phyloP scores from a whole-genome alignment of 495 filamentous ascomycete species.

The Xylaria palmicola region DNA sequence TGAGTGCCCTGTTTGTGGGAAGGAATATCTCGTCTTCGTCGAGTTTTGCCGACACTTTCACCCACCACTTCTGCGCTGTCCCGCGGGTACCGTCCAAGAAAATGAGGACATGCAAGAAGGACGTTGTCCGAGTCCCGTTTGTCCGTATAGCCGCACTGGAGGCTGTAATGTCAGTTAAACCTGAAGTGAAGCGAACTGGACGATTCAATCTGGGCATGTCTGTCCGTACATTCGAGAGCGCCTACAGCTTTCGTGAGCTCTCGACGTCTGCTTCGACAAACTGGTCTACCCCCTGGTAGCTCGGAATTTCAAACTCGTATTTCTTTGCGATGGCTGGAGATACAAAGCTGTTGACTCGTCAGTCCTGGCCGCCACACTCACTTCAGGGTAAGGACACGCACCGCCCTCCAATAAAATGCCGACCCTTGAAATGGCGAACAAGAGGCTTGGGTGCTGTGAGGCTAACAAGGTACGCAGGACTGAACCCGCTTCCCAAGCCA shows the following conservation, averaged over 20 bases:
- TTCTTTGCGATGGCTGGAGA: slow-evolving; percentile 75
- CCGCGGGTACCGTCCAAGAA: slow-evolving; percentile 33
- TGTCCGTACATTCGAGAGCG: slow-evolving; percentile 7
- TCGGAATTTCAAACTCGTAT: slow-evolving; percentile 79
- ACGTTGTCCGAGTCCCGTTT: slow-evolving; percentile 48
- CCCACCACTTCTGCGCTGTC: slow-evolving; percentile 44
- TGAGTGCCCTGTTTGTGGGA: slow-evolving; percentile 53
- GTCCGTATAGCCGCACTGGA: slow-evolving; percentile 48
- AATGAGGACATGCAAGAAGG: slow-evolving; percentile 46
- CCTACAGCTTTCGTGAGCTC: slow-evolving; percentile 55
- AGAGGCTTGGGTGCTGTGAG: slow-evolving; percentile 95
- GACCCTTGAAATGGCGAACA: slow-evolving; percentile 75
- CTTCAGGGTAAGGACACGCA: slow-evolving; percentile 31
- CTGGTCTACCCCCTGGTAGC: slow-evolving; percentile 88
- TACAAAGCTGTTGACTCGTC: slow-evolving; percentile 63
- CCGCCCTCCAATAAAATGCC: slow-evolving; percentile 86
- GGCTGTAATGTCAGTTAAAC: slow-evolving; percentile 45
- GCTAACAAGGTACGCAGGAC: slow-evolving; percentile 76
- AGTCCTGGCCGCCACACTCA: slow-evolving; percentile 11
- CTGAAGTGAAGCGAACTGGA: background rate
- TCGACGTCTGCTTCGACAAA: slow-evolving; percentile 70
- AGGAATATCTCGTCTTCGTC: slow-evolving; percentile 50
- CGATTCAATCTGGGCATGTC: background rate
- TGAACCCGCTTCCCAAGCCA: slow-evolving; percentile 77
- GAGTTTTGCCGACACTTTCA: slow-evolving; percentile 48